A percentile compares a stretch with the other conserved stretches of the same genome.
Evolutionary conservation across 108 stramenopile species (phyloP).

Genomic region (Bacterosira constricta): DNA sequence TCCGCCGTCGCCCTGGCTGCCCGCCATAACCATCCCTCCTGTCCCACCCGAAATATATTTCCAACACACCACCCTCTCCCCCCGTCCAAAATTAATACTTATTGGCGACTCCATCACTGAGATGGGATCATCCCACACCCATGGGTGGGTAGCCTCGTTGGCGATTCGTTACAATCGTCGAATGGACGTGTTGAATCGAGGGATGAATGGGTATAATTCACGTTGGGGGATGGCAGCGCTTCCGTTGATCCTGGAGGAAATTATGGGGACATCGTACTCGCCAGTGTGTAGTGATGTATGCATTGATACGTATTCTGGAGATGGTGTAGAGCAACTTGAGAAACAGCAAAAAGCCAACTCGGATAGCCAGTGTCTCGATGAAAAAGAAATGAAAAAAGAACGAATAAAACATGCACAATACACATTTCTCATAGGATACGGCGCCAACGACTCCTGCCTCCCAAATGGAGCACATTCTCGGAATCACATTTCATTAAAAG

Average conservation of each 20-base stretch:
- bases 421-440: slow-evolving; percentile 54
- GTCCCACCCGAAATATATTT: slow-evolving; percentile 19
- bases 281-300: neutral
- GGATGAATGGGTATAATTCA: slow-evolving; percentile 86
- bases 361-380: neutral
- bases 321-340: neutral
- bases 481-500: slow-evolving; percentile 70
- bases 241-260: slow-evolving; percentile 35
- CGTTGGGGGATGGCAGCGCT: slow-evolving; percentile 33
- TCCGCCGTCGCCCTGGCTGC: too few relatives aligned
- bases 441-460: slow-evolving; percentile 78
- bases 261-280: slow-evolving; percentile 6
- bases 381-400: neutral
- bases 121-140: slow-evolving; percentile 27
- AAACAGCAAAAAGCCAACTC: neutral
- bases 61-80: slow-evolving; percentile 37
- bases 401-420: slow-evolving; percentile 23
- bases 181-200: slow-evolving; percentile 81
- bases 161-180: slow-evolving; percentile 77
- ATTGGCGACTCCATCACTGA: slow-evolving; percentile 87
- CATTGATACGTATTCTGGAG: neutral
- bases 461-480: slow-evolving; percentile 30
- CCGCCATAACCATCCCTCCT: slow-evolving; percentile 21
- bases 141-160: slow-evolving; percentile 77
- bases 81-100: slow-evolving; percentile 58